Conservation (phyloP, 768 basidiomycete species). For the Cystofilobasidium macerans region DNA sequence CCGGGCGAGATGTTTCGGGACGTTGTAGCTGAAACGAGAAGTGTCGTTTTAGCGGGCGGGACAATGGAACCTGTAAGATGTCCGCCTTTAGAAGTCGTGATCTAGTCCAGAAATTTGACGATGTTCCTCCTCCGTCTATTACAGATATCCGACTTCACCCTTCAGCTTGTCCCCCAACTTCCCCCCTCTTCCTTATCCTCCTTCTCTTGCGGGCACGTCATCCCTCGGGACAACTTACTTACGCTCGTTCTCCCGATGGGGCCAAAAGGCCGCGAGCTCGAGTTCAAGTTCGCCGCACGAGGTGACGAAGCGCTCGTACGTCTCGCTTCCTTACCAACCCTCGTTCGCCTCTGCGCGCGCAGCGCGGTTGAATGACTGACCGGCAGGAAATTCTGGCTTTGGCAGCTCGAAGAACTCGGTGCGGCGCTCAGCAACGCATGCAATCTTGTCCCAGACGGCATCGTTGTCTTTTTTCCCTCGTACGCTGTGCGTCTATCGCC, state of each 20-base stretch:
- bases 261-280: conserved; percentile 59
- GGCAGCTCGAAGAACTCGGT: conserved; percentile 68
- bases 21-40: conserved; percentile 66
- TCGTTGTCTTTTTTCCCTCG: conserved; percentile 90
- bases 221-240: conserved; percentile 65
- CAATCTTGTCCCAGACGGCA: conserved; percentile 66
- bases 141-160: conserved; percentile 75
- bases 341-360: neutral
- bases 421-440: conserved; percentile 70
- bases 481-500: conserved; percentile 44
- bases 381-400: too few species aligned
- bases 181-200: conserved; percentile 53
- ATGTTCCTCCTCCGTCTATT: neutral
- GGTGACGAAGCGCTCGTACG: conserved; percentile 52
- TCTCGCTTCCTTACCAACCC: neutral
- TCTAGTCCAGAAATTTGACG: too few species aligned
- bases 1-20: conserved; percentile 76
- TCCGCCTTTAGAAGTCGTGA: neutral
- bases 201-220: conserved; percentile 87
- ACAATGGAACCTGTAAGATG: conserved; percentile 88
- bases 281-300: conserved; percentile 70
- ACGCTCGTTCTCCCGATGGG: conserved; percentile 64
- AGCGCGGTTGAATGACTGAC: too few species aligned
- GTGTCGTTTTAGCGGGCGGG: conserved; percentile 86
- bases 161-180: conserved; percentile 65